These are phyloP conservation scores for Condylostoma magnum DNA, from an alignment of 169 alveolate species.

Conservation along the genomic window DNA sequence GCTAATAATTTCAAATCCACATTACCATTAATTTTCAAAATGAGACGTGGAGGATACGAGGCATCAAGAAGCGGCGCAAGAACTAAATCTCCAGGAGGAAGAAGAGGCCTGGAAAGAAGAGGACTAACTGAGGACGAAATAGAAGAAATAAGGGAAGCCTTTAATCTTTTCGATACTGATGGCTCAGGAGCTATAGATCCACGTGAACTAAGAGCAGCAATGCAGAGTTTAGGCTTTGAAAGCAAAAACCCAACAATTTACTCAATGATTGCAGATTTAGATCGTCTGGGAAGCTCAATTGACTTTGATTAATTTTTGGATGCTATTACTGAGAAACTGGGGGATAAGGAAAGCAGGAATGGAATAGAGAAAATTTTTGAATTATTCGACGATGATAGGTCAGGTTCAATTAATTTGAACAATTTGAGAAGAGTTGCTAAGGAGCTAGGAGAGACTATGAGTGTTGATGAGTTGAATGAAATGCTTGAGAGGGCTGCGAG, in stretches of 20 bases:
- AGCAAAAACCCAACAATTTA: slow-evolving; percentile 97
- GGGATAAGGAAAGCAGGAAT: slow-evolving; percentile 97
- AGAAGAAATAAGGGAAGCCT: slow-evolving; percentile 94
- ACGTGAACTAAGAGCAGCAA: slow-evolving; percentile 98
- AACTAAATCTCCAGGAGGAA: too few species aligned
- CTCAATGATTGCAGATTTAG: slow-evolving; percentile 98
- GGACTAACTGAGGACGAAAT: slow-evolving; percentile 95
- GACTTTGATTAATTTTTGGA: slow-evolving; percentile 97
- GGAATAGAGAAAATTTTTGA: slow-evolving; percentile 97
- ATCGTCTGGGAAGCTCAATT: slow-evolving; percentile 93
- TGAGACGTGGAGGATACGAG: too few species aligned
- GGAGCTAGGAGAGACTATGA: slow-evolving; percentile 97
- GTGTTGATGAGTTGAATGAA: slow-evolving; percentile 97
- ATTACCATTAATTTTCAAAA: too few species aligned
- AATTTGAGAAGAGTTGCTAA: slow-evolving; percentile 97
- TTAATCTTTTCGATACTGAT: slow-evolving; percentile 95
- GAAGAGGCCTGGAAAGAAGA: too few species aligned
- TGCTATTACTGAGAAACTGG: slow-evolving; percentile 96
- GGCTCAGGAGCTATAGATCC: slow-evolving; percentile 97
- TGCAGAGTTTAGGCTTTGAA: slow-evolving; percentile 99
- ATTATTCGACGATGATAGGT: slow-evolving; percentile 96
- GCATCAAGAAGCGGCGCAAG: too few species aligned
- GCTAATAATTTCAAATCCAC: too few species aligned
- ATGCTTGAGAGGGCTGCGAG: slow-evolving; percentile 99
- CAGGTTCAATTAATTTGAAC: slow-evolving; percentile 93